Base-by-base conservation (phyloP, 345 rosid genomes). In the Eucalyptus curtisii region DNA sequence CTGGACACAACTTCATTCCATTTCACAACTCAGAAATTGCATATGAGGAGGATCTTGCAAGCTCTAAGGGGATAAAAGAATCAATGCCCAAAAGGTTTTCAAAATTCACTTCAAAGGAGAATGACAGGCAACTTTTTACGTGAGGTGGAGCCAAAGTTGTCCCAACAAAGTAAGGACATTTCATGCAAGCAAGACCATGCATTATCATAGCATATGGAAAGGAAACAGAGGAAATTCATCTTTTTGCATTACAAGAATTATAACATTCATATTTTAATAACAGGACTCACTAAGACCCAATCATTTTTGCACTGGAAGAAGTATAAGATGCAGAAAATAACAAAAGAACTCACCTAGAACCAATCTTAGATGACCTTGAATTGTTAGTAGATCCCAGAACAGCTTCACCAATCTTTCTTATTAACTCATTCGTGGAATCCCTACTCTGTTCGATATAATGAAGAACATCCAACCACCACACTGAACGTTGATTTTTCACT, bases 391-490 rank as follows among this genome's bases (percentile, higher is more conserved):
- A 90, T 92, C 95, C 95, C 86, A 94, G 90, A 91, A 96, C 94
- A 86, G 96, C 95, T 90, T 97, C 99, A 92, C 96, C 97, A 92
- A 95, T 94, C 93, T 95, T 97, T 93, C 95, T 94, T 25, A 94
- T 94, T 92, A 97, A 91, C 92, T 96, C 99, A 52, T 87, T 90
- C 64, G 94, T 90, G 71, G 93, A 91, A 53, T 95, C 99, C 88
- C 92, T 92, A 90, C 93, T 93, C 91, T 91, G 92, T 91, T 96
- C 99, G 76, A 93, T 92, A 89, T 92, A 91, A 92, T 93, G 88
- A 89, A 97, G 95, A 66, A 95, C 96, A 91, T 96, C 97, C 92
- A 96, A 92, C 99, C 99, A 97, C 99, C 99, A 97, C 91, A 88
- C 86, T 53, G 92, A 91, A 86, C 88, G 80, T 89, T 93, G 93